phyloP scores from a whole-genome alignment of 2,329 filamentous ascomycete genomes.

The Curvularia eragrostidis region DNA sequence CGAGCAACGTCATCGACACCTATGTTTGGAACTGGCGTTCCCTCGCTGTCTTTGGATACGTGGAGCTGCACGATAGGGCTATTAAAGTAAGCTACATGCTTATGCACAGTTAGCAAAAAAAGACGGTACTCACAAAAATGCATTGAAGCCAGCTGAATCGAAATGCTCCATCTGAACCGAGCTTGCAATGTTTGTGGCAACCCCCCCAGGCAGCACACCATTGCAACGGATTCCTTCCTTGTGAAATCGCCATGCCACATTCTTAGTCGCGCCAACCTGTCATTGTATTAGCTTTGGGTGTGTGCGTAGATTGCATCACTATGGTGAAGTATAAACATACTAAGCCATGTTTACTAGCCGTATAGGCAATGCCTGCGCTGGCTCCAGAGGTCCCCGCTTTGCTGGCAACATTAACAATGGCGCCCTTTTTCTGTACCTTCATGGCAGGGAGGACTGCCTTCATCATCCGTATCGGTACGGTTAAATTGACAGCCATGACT shows the following conservation, averaged over 20 bases:
- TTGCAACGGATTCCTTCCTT: constrained; percentile 57
- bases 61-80: constrained; percentile 34
- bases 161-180: constrained; percentile 35
- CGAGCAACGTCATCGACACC: constrained; percentile 32
- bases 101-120: background rate
- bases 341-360: constrained; percentile 55
- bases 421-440: constrained; percentile 49
- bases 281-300: background rate
- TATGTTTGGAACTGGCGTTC: constrained; percentile 29
- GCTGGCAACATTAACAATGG: constrained; percentile 52
- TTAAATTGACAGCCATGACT: constrained; percentile 53
- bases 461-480: constrained; percentile 55
- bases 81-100: constrained; percentile 10
- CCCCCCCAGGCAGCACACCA: constrained; percentile 53
- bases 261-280: constrained; percentile 56
- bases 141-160: constrained; percentile 28
- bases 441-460: constrained; percentile 53
- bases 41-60: constrained; percentile 32
- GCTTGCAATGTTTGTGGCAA: constrained; percentile 31
- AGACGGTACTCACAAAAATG: constrained; percentile 27
- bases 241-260: constrained; percentile 56
- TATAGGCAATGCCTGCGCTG: constrained; percentile 54
- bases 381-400: constrained; percentile 48
- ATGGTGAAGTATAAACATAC: constrained; percentile 29
- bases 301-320: accelerated